Conservation (phyloP, 1,139 yeast genomes). For the Yamadazyma buinensis region DNA sequence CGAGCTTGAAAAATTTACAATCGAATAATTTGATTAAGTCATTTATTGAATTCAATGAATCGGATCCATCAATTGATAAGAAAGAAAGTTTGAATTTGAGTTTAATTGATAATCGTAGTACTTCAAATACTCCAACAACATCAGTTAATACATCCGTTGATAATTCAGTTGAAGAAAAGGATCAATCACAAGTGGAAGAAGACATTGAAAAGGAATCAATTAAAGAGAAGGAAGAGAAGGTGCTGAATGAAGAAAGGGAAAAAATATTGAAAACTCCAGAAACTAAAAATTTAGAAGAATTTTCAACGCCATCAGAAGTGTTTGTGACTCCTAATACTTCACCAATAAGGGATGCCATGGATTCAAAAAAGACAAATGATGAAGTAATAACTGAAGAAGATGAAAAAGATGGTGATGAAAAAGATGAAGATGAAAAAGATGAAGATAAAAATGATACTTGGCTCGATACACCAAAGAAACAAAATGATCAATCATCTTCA, state of each 20-base stretch:
- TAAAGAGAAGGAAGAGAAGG: conserved; percentile 7
- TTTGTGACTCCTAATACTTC: conserved; percentile 5
- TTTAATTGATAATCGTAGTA: conserved; percentile 19
- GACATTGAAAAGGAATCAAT: conserved; percentile 7
- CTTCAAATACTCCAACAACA: conserved; percentile 37
- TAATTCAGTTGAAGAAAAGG: conserved; percentile 3
- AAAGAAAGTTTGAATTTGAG: conserved; percentile 20
- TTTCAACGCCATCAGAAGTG: conserved; percentile 6
- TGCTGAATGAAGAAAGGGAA: not conserved
- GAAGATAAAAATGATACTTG: no score
- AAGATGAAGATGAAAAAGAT: no score
- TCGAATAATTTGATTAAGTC: conserved; percentile 12
- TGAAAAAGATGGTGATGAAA: no score
- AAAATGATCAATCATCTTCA: conserved; percentile 4
- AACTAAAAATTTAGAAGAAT: conserved; percentile 1
- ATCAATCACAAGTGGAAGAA: not conserved
- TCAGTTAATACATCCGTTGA: conserved; percentile 21
- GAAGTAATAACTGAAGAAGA: no score
- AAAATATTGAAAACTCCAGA: conserved; percentile 1
- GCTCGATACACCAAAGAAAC: not conserved
- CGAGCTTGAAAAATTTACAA: conserved; percentile 14
- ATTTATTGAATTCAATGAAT: conserved; percentile 10
- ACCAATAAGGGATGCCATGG: not conserved
- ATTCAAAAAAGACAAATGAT: not conserved
- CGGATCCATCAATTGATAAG: conserved; percentile 11